Percentiles rank a stretch among this genome's conserved stretches.
These are phyloP conservation scores for Leishmania lainsoni DNA, from an alignment of 208 protist genomes.

Conservation along the genomic window DNA sequence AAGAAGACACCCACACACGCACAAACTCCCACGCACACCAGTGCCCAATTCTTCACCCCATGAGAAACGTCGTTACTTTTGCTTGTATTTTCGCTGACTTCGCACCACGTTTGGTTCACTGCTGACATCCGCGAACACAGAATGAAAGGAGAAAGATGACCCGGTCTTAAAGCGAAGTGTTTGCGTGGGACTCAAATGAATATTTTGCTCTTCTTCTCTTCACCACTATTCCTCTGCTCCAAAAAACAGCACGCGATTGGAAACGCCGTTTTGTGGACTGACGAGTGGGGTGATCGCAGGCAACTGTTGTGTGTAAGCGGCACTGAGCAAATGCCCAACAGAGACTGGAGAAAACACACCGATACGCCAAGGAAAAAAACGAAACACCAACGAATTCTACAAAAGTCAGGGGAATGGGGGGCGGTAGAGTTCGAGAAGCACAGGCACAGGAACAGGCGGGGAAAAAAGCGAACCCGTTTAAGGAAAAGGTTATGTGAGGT, in stretches of 20 bases:
- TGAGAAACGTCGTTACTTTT: not conserved
- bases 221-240: not conserved
- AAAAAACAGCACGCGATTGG: not conserved
- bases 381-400: not conserved
- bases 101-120: not conserved
- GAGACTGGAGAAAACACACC: not conserved
- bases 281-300: not conserved
- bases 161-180: not conserved
- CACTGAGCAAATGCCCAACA: not conserved
- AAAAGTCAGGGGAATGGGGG: not conserved
- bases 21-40: not conserved
- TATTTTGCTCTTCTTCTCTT: not conserved
- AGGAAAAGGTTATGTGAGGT: not conserved
- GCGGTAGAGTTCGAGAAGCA: not conserved
- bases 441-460: not conserved
- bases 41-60: not conserved
- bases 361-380: not conserved
- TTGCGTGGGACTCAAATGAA: not conserved
- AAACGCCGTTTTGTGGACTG: not conserved
- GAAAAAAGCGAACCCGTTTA: not conserved
- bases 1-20: not conserved
- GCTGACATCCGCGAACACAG: not conserved
- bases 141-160: not conserved
- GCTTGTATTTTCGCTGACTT: not conserved
- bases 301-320: not conserved